Percentiles rank a stretch among this genome's conserved stretches.
Evolutionary conservation across 768 basidiomycete genomes (phyloP).

Genomic region (Chiua virens): DNA sequence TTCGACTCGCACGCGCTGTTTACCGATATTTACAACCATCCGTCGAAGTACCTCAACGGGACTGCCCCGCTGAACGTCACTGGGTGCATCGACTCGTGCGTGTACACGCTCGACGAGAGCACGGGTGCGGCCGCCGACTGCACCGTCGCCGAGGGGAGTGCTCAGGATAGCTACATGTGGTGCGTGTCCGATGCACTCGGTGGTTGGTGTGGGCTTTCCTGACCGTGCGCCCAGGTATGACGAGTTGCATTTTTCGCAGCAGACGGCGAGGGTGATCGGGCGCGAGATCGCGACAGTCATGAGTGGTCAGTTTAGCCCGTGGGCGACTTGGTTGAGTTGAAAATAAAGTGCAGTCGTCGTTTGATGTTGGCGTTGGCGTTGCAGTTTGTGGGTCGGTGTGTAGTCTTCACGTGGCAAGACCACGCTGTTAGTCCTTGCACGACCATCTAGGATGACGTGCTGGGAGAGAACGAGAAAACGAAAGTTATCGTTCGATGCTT

Average conservation of each 20-base stretch:
- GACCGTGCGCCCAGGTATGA: slow-evolving; percentile 30
- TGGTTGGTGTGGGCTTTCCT: too few relatives aligned
- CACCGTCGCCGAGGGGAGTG: slow-evolving; percentile 37
- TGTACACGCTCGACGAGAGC: slow-evolving; percentile 31
- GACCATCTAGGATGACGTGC: too few relatives aligned
- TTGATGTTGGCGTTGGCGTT: neutral
- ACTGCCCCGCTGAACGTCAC: slow-evolving; percentile 62
- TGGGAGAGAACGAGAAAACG: too few relatives aligned
- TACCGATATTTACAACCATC: slow-evolving; percentile 54
- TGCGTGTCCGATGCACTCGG: slow-evolving; percentile 24
- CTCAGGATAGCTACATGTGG: slow-evolving; percentile 61
- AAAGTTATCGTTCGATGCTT: too few relatives aligned
- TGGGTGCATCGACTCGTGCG: slow-evolving; percentile 49
- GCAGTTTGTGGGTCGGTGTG: too few relatives aligned
- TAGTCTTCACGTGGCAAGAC: neutral
- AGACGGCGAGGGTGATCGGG: slow-evolving; percentile 54
- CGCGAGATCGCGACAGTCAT: slow-evolving; percentile 49
- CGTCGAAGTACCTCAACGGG: slow-evolving; percentile 57
- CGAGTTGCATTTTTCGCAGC: slow-evolving; percentile 62
- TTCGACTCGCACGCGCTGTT: slow-evolving; percentile 66
- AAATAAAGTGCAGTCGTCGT: neutral
- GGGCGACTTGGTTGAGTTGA: slow-evolving; percentile 53
- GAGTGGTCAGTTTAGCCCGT: slow-evolving; percentile 41
- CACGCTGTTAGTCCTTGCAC: neutral
- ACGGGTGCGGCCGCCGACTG: slow-evolving; percentile 31